Evolutionary conservation across 2,329 filamentous ascomycete species (phyloP).

Genomic region (Colletotrichum trifolii): DNA sequence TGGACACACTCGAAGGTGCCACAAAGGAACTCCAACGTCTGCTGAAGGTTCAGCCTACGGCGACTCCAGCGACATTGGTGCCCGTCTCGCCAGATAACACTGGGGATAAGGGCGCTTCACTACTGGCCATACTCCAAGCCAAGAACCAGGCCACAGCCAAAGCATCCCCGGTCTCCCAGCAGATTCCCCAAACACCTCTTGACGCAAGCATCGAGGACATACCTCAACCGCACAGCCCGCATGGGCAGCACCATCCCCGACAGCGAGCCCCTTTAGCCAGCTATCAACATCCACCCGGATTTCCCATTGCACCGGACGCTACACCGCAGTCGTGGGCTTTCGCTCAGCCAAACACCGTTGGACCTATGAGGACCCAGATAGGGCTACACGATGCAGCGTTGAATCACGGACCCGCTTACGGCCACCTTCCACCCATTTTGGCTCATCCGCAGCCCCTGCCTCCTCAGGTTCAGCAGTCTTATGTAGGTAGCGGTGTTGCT

Average conservation of each 20-base stretch:
- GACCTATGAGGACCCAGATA: not conserved
- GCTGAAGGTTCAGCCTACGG: conserved; percentile 65
- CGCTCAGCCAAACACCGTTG: conserved; percentile 1
- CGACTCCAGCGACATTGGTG: conserved; percentile 60
- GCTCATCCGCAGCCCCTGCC: conserved; percentile 62
- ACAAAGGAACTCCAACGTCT: conserved; percentile 65
- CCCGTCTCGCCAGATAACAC: conserved; percentile 38
- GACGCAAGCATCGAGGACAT: conserved; percentile 63
- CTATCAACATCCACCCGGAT: conserved; percentile 46
- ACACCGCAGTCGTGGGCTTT: conserved; percentile 32
- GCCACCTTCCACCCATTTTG: conserved; percentile 35
- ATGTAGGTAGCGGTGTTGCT: conserved; percentile 24
- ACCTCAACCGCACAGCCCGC: conserved; percentile 66
- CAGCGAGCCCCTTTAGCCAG: conserved; percentile 24
- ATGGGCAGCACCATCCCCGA: conserved; percentile 55
- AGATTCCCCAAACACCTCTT: conserved; percentile 61
- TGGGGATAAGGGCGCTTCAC: conserved; percentile 60
- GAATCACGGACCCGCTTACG: conserved; percentile 13
- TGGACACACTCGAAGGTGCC: conserved; percentile 62
- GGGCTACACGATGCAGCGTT: conserved; percentile 6
- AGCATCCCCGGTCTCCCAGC: conserved; percentile 36
- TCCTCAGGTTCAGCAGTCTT: conserved; percentile 61
- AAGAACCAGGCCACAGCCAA: conserved; percentile 39
- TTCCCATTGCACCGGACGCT: conserved; percentile 39
- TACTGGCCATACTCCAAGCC: conserved; percentile 64